A percentile compares a stretch with the other conserved stretches of the same genome.
Conservation (phyloP, 495 filamentous ascomycete species). For the Tuber microsphaerosporum region DNA sequence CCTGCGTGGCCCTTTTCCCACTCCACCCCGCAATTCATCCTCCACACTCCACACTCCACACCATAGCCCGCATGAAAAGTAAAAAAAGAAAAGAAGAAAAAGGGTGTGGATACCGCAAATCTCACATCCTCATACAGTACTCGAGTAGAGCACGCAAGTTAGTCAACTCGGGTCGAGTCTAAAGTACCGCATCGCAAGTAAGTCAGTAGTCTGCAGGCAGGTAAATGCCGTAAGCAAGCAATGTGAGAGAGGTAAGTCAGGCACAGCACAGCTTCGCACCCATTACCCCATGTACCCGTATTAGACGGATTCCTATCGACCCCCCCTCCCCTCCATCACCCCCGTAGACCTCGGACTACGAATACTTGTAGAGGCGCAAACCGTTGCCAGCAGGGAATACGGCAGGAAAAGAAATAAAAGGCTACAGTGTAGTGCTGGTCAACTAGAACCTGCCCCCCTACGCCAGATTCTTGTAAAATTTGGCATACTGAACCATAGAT, state of each 20-base stretch:
- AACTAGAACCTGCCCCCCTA: too few relatives aligned
- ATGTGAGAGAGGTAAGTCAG: background rate
- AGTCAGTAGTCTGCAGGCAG: background rate
- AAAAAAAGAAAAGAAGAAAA: background rate
- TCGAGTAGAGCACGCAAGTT: background rate
- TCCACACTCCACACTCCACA: background rate
- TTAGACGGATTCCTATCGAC: background rate
- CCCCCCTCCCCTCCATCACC: background rate
- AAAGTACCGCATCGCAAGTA: background rate
- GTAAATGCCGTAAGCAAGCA: too few relatives aligned
- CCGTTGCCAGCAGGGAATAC: background rate
- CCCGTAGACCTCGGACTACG: background rate
- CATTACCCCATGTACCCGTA: background rate
- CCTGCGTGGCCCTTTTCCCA: constrained; percentile 2
- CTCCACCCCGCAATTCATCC: constrained; percentile 1
- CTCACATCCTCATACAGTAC: background rate
- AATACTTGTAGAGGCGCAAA: background rate
- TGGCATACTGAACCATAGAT: too few relatives aligned
- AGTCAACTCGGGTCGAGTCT: background rate
- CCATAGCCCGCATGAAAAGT: background rate
- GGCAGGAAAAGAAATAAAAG: background rate
- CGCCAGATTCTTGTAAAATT: too few relatives aligned
- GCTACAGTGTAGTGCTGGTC: too few relatives aligned
- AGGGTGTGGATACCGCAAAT: background rate
- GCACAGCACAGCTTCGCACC: background rate